Evolutionary conservation across 495 filamentous ascomycete species (phyloP).

Genomic region (Penicillium dipodomyicola): DNA sequence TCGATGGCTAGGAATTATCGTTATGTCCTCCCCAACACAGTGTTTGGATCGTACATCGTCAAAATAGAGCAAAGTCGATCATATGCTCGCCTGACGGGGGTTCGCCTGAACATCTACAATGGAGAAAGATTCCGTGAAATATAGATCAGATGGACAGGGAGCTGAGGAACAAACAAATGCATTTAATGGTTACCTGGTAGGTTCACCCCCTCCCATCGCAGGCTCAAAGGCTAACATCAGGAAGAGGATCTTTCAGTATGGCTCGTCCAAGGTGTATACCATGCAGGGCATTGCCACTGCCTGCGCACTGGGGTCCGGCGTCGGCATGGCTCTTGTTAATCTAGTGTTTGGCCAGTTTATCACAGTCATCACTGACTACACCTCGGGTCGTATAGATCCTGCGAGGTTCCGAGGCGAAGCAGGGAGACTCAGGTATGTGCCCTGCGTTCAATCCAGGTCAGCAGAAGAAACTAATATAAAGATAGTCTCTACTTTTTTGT

Average conservation of each 20-base stretch:
- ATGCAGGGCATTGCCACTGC: constrained; percentile 4
- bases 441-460: not conserved
- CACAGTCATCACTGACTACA: constrained; percentile 9
- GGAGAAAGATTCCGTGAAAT: not conserved
- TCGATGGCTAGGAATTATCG: not conserved
- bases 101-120: not conserved
- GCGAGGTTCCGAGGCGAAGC: constrained; percentile 5
- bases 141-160: not conserved
- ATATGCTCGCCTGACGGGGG: not conserved
- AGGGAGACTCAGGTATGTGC: constrained; percentile 6
- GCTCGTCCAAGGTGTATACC: constrained; percentile 9
- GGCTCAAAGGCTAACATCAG: not conserved
- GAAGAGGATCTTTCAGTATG: constrained; percentile 12
- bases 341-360: constrained; percentile 14
- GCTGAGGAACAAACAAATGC: not conserved
- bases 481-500: constrained; percentile 17
- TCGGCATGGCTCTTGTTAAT: constrained; percentile 14
- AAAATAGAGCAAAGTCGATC: not conserved
- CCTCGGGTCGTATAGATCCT: not conserved
- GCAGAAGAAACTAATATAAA: not conserved
- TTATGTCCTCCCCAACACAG: not conserved
- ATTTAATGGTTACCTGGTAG: not conserved
- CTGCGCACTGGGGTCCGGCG: constrained; percentile 11
- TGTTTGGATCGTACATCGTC: not conserved
- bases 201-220: not conserved